Base-by-base conservation (phyloP, 2,329 filamentous ascomycete species). In the Epichloe sp. region DNA sequence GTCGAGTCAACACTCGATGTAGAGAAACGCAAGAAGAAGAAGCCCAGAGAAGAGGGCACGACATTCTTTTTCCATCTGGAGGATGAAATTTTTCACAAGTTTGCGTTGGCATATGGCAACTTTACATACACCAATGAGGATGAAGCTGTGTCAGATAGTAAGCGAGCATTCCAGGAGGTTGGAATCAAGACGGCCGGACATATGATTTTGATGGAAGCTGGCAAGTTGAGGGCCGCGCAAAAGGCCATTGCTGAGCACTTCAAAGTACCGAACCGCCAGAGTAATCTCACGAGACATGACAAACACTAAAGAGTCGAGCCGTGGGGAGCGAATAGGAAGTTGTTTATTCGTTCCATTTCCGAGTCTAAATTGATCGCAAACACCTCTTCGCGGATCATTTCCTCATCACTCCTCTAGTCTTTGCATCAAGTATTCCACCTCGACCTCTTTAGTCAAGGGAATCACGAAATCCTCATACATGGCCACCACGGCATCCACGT, bases 391-490 rank as follows among this genome's bases (percentile, higher is more conserved):
- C 26, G 26, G 4, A 41, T 23, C 41, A 44, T 4, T 3, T 31
- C 10, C 17, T 21, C 43, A 40, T 43, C 19, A 48, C 15, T 63
- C 64, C 50, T 80, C 79, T 50, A 98, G 72, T 56, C 93, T 79
- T 69, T 97, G 88, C 88, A 98, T 95, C 59, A 98, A 74, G 66
- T 98, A 98, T 61, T 98, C 93, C 10, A 98, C 89, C 74, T 98
- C 93, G 41, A 98, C 91, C 56, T 89, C 85, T 69, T 98, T 98
- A n/a, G 93, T 98, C 66, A 97, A 70, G 0, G 93, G 93, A 59
- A 98, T 98, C 54, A 98, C 90, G 69, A 86, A 87, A 66, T 95
- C 80, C 76, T 82, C 81, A 71, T 95, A 95, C 85, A 95, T 91
- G 56, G 78, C 76, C 48, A 95, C 88, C 23, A 95, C 88, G 1